phyloP scores from a whole-genome alignment of 148 eudicot genomes.

The Drosera capensis region DNA sequence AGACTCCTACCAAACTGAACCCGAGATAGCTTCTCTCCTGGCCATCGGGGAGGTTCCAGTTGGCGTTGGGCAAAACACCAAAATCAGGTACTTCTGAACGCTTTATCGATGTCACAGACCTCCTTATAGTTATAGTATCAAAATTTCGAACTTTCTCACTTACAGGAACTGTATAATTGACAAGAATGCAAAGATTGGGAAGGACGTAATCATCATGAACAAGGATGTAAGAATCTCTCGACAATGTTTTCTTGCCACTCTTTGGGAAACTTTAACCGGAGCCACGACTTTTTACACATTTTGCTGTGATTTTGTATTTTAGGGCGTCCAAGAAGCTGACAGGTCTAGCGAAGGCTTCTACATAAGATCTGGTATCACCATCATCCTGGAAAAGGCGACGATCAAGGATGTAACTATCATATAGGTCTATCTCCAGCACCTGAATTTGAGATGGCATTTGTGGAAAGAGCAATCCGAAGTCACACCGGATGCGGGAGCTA shows the following conservation, averaged over 20 bases:
- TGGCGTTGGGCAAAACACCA: constrained; percentile 75
- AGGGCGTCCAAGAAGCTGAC: constrained; percentile 87
- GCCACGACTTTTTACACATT: background rate
- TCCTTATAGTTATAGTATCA: background rate
- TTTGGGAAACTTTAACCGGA: background rate
- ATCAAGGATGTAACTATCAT: constrained; percentile 64
- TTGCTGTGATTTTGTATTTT: background rate
- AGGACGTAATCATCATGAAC: constrained; percentile 71
- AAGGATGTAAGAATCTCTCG: constrained; percentile 52
- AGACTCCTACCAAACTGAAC: constrained; percentile 80
- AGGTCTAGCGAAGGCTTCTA: constrained; percentile 81
- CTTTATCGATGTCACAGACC: background rate
- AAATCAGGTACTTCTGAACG: constrained; percentile 42
- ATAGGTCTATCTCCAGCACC: constrained; percentile 11
- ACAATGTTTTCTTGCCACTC: background rate
- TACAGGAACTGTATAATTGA: constrained; percentile 80
- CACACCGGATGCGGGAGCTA: too few relatives aligned
- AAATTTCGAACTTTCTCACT: background rate
- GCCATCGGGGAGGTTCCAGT: constrained; percentile 91
- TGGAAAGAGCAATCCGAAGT: too few relatives aligned
- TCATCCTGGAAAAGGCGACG: constrained; percentile 79
- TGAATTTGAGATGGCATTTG: too few relatives aligned
- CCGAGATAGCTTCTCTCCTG: constrained; percentile 82
- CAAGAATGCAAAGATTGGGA: constrained; percentile 87
- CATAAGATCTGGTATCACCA: constrained; percentile 77